These are phyloP conservation scores for Populus tomentosa DNA, from an alignment of 441 rosid species.

Conservation along the genomic window DNA sequence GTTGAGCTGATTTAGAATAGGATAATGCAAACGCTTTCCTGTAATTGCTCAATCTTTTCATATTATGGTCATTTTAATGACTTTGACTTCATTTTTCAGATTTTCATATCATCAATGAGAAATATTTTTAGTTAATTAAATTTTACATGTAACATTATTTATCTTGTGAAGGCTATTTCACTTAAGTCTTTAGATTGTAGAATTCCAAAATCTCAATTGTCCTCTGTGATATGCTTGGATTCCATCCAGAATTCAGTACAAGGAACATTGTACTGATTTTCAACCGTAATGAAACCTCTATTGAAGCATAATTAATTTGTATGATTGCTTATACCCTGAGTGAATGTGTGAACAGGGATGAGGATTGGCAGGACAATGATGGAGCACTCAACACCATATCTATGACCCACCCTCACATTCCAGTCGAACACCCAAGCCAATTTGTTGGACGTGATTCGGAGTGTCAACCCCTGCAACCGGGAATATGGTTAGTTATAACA, in stretches of 20 bases:
- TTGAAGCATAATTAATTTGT: neutral
- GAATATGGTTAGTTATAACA: constrained; percentile 66
- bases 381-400: constrained; percentile 96
- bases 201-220: neutral
- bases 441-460: constrained; percentile 56
- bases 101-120: neutral
- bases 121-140: neutral
- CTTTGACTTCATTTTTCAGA: neutral
- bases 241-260: neutral
- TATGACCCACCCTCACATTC: constrained; percentile 86
- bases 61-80: neutral
- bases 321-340: neutral
- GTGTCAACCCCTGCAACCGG: constrained; percentile 62
- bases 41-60: neutral
- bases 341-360: constrained; percentile 54
- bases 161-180: neutral
- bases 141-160: neutral
- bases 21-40: neutral
- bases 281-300: neutral
- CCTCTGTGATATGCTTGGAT: neutral
- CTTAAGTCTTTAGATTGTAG: neutral
- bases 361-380: constrained; percentile 95
- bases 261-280: neutral
- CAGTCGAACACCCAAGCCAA: constrained; percentile 66
- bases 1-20: neutral